These are phyloP conservation scores for Murraya paniculata DNA, from an alignment of 345 rosid genomes.

Conservation along the genomic window DNA sequence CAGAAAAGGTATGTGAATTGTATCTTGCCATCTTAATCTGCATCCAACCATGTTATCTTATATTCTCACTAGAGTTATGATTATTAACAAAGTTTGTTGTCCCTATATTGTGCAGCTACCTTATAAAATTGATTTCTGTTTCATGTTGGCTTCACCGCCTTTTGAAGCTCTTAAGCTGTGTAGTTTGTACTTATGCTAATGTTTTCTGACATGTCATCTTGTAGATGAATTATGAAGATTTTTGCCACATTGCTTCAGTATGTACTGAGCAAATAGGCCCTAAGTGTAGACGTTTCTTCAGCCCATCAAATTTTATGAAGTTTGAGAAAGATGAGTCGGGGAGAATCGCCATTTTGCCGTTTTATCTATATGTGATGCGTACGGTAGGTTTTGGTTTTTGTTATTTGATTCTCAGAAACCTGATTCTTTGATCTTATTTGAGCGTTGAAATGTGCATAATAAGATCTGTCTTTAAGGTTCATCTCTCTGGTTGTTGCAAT, in stretches of 20 bases:
- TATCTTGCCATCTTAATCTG: not conserved
- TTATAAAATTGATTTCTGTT: not conserved
- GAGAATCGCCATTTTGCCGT: conserved; percentile 95
- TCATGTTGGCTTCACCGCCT: not conserved
- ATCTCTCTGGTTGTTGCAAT: not conserved
- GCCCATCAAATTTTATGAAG: conserved; percentile 99
- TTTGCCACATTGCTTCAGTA: conserved; percentile 96
- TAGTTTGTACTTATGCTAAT: conserved; percentile 14
- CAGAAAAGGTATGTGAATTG: conserved; percentile 77
- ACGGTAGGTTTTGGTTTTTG: conserved; percentile 54
- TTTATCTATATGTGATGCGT: conserved; percentile 98
- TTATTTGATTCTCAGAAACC: not conserved
- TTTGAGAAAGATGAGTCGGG: conserved; percentile 99
- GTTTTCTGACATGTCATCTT: conserved; percentile 15
- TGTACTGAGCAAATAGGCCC: conserved; percentile 99
- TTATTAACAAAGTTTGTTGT: not conserved
- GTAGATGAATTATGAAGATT: conserved; percentile 99
- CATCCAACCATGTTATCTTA: not conserved
- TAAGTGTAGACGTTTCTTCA: conserved; percentile 92
- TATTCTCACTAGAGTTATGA: not conserved
- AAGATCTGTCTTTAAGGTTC: not conserved
- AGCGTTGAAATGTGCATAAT: not conserved
- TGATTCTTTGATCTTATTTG: not conserved
- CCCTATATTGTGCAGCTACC: not conserved
- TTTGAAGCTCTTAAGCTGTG: not conserved